Conservation (phyloP, 225 moss, liverwort and hornwort species). For the Marchantia polymorpha region DNA sequence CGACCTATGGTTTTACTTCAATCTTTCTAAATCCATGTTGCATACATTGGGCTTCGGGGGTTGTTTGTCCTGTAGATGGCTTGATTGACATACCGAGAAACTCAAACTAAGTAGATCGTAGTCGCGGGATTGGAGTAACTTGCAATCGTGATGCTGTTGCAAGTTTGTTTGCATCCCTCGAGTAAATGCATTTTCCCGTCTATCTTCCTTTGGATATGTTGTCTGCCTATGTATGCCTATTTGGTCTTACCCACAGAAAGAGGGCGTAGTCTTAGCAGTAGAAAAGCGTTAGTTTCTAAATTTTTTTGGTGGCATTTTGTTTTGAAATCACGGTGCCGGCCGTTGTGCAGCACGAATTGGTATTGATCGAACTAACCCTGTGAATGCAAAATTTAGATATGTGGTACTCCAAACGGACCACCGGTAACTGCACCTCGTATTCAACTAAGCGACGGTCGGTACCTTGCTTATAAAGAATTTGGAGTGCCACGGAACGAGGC, state of each 20-base stretch:
- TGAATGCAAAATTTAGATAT: conserved; percentile 19
- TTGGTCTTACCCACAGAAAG: no score
- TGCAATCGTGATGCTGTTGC: background rate
- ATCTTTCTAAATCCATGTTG: background rate
- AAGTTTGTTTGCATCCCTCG: background rate
- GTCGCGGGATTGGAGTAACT: background rate
- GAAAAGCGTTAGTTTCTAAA: no score
- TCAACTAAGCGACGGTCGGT: conserved; percentile 77
- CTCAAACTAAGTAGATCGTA: background rate
- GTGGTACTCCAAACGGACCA: conserved; percentile 57
- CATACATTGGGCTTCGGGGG: background rate
- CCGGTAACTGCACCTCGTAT: conserved; percentile 75
- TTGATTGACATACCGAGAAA: background rate
- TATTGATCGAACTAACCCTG: background rate
- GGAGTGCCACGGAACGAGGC: conserved; percentile 62
- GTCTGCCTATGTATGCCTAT: no score
- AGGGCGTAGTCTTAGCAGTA: no score
- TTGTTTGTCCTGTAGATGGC: background rate
- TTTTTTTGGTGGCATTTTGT: no score
- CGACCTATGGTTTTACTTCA: background rate
- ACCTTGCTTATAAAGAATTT: conserved; percentile 76
- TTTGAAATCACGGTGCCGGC: no score
- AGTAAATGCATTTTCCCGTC: no score
- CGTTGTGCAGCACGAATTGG: no score
- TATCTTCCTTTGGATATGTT: no score